Conservation (phyloP, 2,329 filamentous ascomycete genomes). For the Ophiostoma ips region DNA sequence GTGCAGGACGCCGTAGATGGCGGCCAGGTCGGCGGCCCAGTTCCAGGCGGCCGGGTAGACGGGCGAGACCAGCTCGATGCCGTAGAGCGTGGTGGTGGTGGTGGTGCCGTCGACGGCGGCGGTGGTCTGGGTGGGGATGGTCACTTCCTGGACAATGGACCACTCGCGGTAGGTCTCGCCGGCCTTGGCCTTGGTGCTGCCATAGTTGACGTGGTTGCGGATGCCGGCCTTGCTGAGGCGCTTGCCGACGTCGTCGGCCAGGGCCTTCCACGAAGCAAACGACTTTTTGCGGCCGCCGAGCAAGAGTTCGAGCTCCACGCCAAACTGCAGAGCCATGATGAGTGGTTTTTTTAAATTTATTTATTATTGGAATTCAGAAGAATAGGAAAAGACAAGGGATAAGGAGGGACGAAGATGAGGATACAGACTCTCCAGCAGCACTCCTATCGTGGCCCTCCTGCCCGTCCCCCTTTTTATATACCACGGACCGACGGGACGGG, state of each 20-base stretch:
- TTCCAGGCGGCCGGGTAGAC: constrained; percentile 17
- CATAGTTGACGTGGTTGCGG: constrained; percentile 21
- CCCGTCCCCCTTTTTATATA: no score
- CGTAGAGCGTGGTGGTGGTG: constrained; percentile 18
- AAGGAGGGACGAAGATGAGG: no score
- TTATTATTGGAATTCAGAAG: no score
- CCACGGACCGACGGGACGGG: no score
- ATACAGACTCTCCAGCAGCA: no score
- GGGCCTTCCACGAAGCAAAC: constrained; percentile 19
- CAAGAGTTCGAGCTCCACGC: constrained; percentile 26
- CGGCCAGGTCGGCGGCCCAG: constrained; percentile 20
- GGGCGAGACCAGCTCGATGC: constrained; percentile 21
- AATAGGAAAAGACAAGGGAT: not conserved
- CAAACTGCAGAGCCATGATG: constrained; percentile 18
- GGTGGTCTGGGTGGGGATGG: constrained; percentile 20
- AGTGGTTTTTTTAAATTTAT: not conserved
- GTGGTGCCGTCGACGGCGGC: no score
- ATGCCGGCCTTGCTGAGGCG: constrained; percentile 21
- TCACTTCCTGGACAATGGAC: constrained; percentile 25
- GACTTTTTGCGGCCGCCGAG: constrained; percentile 21
- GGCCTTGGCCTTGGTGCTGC: constrained; percentile 12
- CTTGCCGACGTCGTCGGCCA: constrained; percentile 23
- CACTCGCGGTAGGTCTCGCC: constrained; percentile 23
- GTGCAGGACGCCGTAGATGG: constrained; percentile 20
- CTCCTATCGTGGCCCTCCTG: no score